Evolutionary conservation across 352 stramenopile genomes (phyloP).

Genomic region (Achlya hypogyna): DNA sequence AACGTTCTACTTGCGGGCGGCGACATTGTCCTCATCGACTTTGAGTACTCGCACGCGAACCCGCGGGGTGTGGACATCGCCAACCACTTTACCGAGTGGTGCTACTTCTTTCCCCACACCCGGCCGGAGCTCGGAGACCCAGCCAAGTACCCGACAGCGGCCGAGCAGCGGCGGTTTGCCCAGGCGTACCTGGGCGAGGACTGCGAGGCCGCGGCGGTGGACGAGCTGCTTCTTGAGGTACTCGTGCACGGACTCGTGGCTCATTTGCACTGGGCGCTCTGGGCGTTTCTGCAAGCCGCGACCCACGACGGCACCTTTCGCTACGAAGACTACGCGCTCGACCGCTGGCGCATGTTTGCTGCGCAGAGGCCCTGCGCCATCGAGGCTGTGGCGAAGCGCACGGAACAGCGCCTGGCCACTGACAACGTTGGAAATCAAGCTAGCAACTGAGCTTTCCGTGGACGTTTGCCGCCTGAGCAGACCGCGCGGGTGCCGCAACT

Average conservation of each 20-base stretch:
- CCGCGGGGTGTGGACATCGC: constrained; percentile 84
- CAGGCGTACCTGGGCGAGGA: constrained; percentile 54
- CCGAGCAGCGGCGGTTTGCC: constrained; percentile 63
- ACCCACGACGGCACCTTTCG: too few relatives aligned
- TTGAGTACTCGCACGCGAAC: constrained; percentile 92
- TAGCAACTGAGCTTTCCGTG: too few relatives aligned
- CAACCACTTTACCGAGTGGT: constrained; percentile 90
- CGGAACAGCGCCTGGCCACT: too few relatives aligned
- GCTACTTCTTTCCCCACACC: constrained; percentile 75
- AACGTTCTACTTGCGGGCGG: constrained; percentile 77
- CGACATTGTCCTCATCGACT: constrained; percentile 82
- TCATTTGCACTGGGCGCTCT: constrained; percentile 87
- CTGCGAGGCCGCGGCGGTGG: constrained; percentile 31
- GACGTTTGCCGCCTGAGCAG: too few relatives aligned
- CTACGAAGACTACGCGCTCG: too few relatives aligned
- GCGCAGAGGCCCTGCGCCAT: too few relatives aligned
- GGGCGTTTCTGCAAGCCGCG: too few relatives aligned
- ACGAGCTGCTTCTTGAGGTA: constrained; percentile 47
- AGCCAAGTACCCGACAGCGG: constrained; percentile 48
- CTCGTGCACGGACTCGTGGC: constrained; percentile 80
- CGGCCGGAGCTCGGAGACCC: constrained; percentile 71
- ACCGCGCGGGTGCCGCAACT: too few relatives aligned
- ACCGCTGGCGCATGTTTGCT: too few relatives aligned
- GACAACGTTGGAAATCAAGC: too few relatives aligned
- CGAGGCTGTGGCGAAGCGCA: too few relatives aligned